These are phyloP conservation scores for Crotalaria pallida DNA, from an alignment of 306 rosid species.

Conservation along the genomic window DNA sequence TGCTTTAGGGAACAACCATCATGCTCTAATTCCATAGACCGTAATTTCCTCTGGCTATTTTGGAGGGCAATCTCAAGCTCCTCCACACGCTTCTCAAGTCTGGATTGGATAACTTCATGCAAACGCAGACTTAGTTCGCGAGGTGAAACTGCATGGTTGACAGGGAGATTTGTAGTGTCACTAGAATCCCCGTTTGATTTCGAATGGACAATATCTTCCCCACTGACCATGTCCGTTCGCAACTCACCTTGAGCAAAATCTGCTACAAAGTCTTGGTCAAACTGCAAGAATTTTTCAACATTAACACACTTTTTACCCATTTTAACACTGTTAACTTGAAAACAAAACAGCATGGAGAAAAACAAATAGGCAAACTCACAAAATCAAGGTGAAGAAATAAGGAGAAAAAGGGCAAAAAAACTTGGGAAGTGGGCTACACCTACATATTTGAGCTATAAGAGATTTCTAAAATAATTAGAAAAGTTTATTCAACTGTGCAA, in stretches of 20 bases:
- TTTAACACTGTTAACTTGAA: neutral
- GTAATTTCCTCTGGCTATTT: slow-evolving; percentile 49
- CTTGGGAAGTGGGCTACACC: neutral
- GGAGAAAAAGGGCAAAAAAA: neutral
- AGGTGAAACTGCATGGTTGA: slow-evolving; percentile 69
- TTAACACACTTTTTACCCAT: slow-evolving; percentile 14
- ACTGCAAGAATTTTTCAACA: slow-evolving; percentile 41
- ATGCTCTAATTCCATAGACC: slow-evolving; percentile 32
- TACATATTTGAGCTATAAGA: neutral
- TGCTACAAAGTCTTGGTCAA: slow-evolving; percentile 51
- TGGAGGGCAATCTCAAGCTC: slow-evolving; percentile 74
- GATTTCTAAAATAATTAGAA: neutral
- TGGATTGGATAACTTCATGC: slow-evolving; percentile 67
- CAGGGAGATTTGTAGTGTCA: slow-evolving; percentile 30
- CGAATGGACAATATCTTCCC: slow-evolving; percentile 4
- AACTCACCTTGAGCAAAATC: slow-evolving; percentile 65
- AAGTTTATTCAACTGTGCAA: neutral
- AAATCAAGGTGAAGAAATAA: neutral
- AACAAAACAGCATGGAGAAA: neutral
- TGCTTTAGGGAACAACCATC: slow-evolving; percentile 18
- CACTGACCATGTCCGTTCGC: slow-evolving; percentile 35
- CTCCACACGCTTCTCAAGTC: slow-evolving; percentile 60
- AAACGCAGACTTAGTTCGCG: slow-evolving; percentile 58
- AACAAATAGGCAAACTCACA: neutral
- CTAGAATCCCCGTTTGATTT: slow-evolving; percentile 30